Evolutionary conservation across 2,329 filamentous ascomycete species (phyloP), one percentile per base, ranked within the genome.

Genomic region (Aureobasidium sp.): DNA sequence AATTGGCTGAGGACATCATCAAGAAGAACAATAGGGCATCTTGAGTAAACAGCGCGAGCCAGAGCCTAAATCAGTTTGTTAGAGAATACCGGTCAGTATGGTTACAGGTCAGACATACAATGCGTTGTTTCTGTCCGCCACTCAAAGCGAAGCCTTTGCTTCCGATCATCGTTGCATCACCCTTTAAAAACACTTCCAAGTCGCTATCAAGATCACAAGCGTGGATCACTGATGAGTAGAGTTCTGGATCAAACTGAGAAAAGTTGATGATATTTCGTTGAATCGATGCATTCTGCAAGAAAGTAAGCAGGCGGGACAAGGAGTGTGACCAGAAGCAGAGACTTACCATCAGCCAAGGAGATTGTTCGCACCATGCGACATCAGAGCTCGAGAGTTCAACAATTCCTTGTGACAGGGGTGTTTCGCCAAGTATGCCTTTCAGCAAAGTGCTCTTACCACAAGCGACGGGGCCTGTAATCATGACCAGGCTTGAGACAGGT

Each of bases 61-160:
- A 94, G 6, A 17, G 56, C 56, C 56, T 59, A 12, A 19, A 7
- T 7, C 2, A n/a, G 27, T 11, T 2, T 19, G 40, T 59, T 19
- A 49, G 44, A n/a, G 17, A 2, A 1, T 8, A 11, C 8, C 42
- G 17, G 3, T 14, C 6, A 29, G 12, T 19, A 15, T 22, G 14
- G 2, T 17, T 24, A 11, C 5, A 22, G 6, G n/a, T 24, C 2
- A 24, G 27, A 56, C 56, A 84, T 0, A 88, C 90, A 31, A 94
- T 82, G 60, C 90, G 82, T 88, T 90, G 92, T 68, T 89, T 85
- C 72, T 95, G 90, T 0, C 90, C 91, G 64, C 91, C 90, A 64
- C 87, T 90, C 6, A 95, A 77, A 67, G 93, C 92, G 67, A 94
- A 89, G 6, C 90, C 90, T 65, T 93, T 92, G 2, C 89, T 88